These are phyloP conservation scores for Marvania coccoides DNA, from an alignment of 139 green algal genomes.

Conservation along the genomic window DNA sequence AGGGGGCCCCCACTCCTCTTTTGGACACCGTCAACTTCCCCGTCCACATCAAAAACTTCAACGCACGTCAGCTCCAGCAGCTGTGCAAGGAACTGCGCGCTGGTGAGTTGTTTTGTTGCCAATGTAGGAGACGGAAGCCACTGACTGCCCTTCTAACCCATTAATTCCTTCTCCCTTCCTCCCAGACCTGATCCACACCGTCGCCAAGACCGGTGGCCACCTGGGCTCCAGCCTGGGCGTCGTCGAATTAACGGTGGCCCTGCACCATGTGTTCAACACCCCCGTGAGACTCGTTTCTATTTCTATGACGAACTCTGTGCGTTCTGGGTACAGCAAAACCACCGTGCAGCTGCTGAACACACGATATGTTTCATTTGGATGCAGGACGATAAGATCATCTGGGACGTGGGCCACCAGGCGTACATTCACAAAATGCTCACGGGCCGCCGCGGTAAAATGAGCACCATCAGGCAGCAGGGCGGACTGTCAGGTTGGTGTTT, in stretches of 20 bases:
- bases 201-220: constrained; percentile 69
- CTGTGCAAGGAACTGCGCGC: constrained; percentile 91
- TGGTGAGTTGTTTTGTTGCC: background rate
- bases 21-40: constrained; percentile 97
- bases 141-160: background rate
- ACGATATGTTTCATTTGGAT: background rate
- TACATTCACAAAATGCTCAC: constrained; percentile 99
- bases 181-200: constrained; percentile 88
- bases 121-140: background rate
- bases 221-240: constrained; percentile 91
- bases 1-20: constrained; percentile 78
- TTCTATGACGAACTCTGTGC: no score
- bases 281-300: no score
- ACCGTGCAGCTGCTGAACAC: no score
- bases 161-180: background rate
- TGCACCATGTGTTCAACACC: constrained; percentile 97
- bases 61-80: constrained; percentile 76
- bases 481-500: constrained; percentile 72
- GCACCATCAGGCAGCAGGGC: constrained; percentile 82
- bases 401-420: constrained; percentile 91
- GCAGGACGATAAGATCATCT: constrained; percentile 83
- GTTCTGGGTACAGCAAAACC: no score
- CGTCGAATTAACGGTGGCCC: constrained; percentile 93
- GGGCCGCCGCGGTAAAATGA: constrained; percentile 79
- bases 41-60: constrained; percentile 98